phyloP scores from a whole-genome alignment of 2,329 filamentous ascomycete genomes.

The Ceratocystis colombiana region DNA sequence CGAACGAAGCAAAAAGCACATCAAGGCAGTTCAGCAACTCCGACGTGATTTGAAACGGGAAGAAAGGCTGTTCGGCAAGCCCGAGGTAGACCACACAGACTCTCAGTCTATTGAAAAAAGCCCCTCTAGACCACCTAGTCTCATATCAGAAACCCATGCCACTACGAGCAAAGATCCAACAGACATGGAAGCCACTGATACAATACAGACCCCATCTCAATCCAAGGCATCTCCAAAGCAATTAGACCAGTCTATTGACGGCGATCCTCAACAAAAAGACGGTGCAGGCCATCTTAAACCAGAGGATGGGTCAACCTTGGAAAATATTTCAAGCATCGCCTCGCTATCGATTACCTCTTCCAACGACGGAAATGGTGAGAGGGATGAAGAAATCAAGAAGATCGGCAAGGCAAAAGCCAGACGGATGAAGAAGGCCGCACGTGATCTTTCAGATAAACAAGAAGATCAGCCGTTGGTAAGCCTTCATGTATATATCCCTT shows the following conservation, averaged over 20 bases:
- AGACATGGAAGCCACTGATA: background rate
- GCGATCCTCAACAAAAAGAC: background rate
- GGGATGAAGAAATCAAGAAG: slow-evolving; percentile 12
- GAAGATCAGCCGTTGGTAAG: slow-evolving; percentile 33
- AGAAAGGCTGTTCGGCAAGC: slow-evolving; percentile 39
- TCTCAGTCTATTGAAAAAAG: background rate
- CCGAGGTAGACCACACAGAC: background rate
- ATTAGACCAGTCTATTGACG: background rate
- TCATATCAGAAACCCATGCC: background rate
- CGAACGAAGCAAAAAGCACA: slow-evolving; percentile 93
- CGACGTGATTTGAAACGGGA: slow-evolving; percentile 75
- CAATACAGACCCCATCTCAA: background rate
- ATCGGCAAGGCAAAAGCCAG: slow-evolving; percentile 24
- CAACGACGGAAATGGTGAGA: background rate
- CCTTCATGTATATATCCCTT: slow-evolving; percentile 20
- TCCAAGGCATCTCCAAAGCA: background rate
- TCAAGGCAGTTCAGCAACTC: slow-evolving; percentile 73
- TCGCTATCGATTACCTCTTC: background rate
- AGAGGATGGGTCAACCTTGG: too few species aligned
- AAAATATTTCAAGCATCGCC: background rate
- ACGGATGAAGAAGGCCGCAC: slow-evolving; percentile 26
- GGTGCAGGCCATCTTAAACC: background rate
- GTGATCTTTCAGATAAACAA: slow-evolving; percentile 33
- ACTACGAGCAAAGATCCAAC: background rate
- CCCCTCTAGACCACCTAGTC: background rate